Conservation (phyloP, 495 filamentous ascomycete genomes). For the Penicillium longicatenatum region DNA sequence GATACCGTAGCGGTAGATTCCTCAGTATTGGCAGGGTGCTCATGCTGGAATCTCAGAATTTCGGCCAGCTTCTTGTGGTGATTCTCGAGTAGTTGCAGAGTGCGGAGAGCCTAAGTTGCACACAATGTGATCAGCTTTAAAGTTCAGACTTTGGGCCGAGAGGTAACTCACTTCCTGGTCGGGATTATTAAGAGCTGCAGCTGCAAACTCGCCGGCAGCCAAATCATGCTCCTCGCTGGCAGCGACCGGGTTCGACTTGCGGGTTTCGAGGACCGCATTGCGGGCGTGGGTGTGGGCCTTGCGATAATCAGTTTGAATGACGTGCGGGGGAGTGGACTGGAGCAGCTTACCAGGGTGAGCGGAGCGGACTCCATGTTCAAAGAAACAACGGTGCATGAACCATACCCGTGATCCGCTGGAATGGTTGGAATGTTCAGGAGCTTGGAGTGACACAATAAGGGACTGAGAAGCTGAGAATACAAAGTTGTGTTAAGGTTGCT, state of each 20-base stretch:
- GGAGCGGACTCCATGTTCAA: slow-evolving; percentile 61
- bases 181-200: slow-evolving; percentile 69
- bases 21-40: slow-evolving; percentile 47
- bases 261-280: slow-evolving; percentile 75
- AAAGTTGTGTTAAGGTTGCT: neutral
- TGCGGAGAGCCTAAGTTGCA: slow-evolving; percentile 69
- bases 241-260: slow-evolving; percentile 71
- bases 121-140: neutral
- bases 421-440: neutral
- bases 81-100: slow-evolving; percentile 78
- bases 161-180: slow-evolving; percentile 68
- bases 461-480: neutral
- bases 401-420: neutral
- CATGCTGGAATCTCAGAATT: slow-evolving; percentile 70
- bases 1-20: slow-evolving; percentile 14
- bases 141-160: slow-evolving; percentile 1
- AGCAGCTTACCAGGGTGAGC: slow-evolving; percentile 53
- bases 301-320: slow-evolving; percentile 20
- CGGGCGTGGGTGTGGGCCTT: slow-evolving; percentile 89
- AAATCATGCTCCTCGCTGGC: slow-evolving; percentile 86
- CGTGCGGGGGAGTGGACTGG: slow-evolving; percentile 2
- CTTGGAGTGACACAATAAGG: neutral
- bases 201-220: slow-evolving; percentile 87
- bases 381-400: neutral
- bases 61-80: slow-evolving; percentile 81